These are phyloP conservation scores for Limnanthes douglasii DNA, from an alignment of 345 rosid species.

Conservation along the genomic window DNA sequence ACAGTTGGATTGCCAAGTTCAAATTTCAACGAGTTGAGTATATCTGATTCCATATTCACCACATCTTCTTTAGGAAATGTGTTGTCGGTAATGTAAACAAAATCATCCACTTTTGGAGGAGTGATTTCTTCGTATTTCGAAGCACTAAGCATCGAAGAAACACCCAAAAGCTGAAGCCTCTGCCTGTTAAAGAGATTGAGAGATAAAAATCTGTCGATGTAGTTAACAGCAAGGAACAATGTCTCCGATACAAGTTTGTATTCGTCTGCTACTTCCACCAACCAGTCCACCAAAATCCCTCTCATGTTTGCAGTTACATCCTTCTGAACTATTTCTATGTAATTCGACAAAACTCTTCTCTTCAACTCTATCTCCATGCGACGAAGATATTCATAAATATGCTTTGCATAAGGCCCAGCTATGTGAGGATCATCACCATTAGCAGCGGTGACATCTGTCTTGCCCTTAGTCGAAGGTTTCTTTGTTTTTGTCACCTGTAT, in stretches of 20 bases:
- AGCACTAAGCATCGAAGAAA: conserved; percentile 73
- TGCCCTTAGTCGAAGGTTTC: neutral
- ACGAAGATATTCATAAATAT: conserved; percentile 13
- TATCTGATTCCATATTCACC: conserved; percentile 57
- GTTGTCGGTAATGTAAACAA: conserved; percentile 53
- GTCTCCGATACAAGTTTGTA: conserved; percentile 51
- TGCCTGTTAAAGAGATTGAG: conserved; percentile 24
- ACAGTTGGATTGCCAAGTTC: conserved; percentile 56
- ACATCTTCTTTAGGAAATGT: conserved; percentile 50
- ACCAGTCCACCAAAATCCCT: conserved; percentile 62
- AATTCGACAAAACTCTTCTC: conserved; percentile 45
- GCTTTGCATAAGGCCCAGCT: conserved; percentile 14
- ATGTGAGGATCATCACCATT: conserved; percentile 16
- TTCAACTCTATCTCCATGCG: conserved; percentile 16
- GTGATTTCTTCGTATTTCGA: conserved; percentile 71
- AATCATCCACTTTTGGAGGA: conserved; percentile 52
- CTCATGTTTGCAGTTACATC: conserved; percentile 55
- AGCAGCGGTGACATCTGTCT: conserved; percentile 9
- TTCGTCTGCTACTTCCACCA: conserved; percentile 64
- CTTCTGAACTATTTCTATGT: conserved; percentile 48
- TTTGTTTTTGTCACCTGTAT: too few relatives aligned
- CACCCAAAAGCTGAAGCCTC: conserved; percentile 59
- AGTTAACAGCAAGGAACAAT: conserved; percentile 32
- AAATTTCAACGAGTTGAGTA: conserved; percentile 39
- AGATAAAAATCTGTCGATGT: conserved; percentile 49